Conservation (phyloP, 2,329 filamentous ascomycete genomes). For the Leptoxyphium fumago region DNA sequence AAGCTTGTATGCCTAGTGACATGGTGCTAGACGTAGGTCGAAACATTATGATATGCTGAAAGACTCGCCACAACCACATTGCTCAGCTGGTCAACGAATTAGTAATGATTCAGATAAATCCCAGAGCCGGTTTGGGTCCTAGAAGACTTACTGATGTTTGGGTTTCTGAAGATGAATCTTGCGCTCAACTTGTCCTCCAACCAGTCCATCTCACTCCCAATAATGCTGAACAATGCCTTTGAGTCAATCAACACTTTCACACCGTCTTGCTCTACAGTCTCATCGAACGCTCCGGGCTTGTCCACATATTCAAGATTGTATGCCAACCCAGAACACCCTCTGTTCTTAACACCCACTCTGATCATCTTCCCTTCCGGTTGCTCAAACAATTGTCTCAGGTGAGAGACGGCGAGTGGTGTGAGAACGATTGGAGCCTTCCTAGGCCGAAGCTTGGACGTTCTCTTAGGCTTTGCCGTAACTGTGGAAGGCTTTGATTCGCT, state of each 20-base stretch:
- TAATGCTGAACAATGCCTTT: conserved; percentile 95
- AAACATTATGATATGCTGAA: conserved; percentile 45
- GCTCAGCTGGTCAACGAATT: conserved; percentile 52
- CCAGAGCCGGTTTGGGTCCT: neutral
- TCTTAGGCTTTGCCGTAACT: conserved; percentile 38
- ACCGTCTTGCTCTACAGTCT: conserved; percentile 86
- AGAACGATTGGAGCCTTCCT: conserved; percentile 87
- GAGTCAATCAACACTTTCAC: conserved; percentile 93
- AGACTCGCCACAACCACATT: conserved; percentile 92
- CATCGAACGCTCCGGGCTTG: conserved; percentile 75
- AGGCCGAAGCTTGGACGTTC: conserved; percentile 53
- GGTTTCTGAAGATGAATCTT: conserved; percentile 88
- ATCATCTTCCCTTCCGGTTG: conserved; percentile 86
- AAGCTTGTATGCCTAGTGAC: neutral
- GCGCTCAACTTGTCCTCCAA: conserved; percentile 86
- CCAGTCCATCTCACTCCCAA: conserved; percentile 99
- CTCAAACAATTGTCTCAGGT: conserved; percentile 61
- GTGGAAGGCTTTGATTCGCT: conserved; percentile 23
- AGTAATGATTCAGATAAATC: neutral
- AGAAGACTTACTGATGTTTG: conserved; percentile 78
- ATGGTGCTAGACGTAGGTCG: neutral
- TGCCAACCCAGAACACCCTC: conserved; percentile 82
- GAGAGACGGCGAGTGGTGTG: conserved; percentile 63
- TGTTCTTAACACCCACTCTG: conserved; percentile 83
- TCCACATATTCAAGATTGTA: conserved; percentile 95